Conservation (phyloP, 2,329 filamentous ascomycete species). For the Botrytis byssoidea region DNA sequence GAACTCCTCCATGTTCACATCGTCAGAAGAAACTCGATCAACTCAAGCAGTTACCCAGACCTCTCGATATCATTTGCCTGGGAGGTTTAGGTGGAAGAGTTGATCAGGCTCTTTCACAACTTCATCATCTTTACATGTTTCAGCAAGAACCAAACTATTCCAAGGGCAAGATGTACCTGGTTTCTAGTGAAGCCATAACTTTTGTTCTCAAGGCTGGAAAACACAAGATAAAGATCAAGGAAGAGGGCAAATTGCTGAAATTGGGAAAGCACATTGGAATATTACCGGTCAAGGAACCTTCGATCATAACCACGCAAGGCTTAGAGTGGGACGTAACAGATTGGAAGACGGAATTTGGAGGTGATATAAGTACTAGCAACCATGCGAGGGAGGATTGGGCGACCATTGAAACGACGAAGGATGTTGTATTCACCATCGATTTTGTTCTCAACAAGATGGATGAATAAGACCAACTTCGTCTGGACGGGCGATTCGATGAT, state of each 20-base stretch:
- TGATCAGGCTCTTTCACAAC: slow-evolving; percentile 85
- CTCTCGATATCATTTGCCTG: slow-evolving; percentile 70
- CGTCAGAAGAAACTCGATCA: slow-evolving; percentile 11
- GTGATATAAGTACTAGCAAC: slow-evolving; percentile 76
- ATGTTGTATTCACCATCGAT: slow-evolving; percentile 75
- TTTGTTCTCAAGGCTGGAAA: slow-evolving; percentile 71
- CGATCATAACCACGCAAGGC: slow-evolving; percentile 74
- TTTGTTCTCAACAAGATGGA: slow-evolving; percentile 24
- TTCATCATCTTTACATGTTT: slow-evolving; percentile 77
- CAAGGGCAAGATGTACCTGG: slow-evolving; percentile 67
- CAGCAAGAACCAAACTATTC: slow-evolving; percentile 51
- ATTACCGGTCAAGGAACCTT: slow-evolving; percentile 76
- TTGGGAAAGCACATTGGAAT: slow-evolving; percentile 77
- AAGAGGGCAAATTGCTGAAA: slow-evolving; percentile 21
- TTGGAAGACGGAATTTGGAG: slow-evolving; percentile 77
- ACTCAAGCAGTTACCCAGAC: slow-evolving; percentile 28
- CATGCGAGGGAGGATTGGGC: slow-evolving; percentile 63
- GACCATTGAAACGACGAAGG: slow-evolving; percentile 59
- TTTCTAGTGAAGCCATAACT: slow-evolving; percentile 76
- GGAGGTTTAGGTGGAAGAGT: slow-evolving; percentile 87
- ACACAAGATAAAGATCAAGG: slow-evolving; percentile 63
- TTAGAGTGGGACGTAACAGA: slow-evolving; percentile 87
- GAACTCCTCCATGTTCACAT: not conserved
- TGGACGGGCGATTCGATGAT: not conserved
- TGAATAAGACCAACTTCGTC: not conserved